Conservation (phyloP, 2,329 filamentous ascomycete species). For the Penicillium sp. region DNA sequence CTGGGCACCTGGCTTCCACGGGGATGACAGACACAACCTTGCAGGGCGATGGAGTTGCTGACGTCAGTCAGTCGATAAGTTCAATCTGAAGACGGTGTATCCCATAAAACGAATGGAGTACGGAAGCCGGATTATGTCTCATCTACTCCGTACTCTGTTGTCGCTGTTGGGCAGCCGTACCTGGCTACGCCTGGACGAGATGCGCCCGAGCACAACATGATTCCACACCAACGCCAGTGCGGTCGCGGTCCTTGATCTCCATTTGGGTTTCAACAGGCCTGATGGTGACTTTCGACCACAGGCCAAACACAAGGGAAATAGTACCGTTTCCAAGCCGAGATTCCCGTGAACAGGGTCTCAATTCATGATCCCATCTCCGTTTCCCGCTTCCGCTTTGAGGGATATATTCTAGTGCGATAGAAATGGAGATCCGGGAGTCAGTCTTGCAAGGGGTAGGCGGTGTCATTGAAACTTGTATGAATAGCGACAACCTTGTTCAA, state of each 20-base stretch:
- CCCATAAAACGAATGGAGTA: background rate
- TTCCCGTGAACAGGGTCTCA: no score
- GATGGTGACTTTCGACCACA: no score
- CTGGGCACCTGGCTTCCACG: background rate
- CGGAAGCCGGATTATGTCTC: background rate
- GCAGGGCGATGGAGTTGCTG: background rate
- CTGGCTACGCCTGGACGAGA: background rate
- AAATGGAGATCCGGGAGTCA: background rate
- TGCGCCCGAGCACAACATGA: background rate
- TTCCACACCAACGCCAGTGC: background rate
- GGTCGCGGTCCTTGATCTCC: background rate
- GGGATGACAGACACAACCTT: background rate
- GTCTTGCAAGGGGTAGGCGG: conserved; percentile 6
- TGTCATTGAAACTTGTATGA: background rate
- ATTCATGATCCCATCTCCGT: no score
- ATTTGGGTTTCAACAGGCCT: background rate
- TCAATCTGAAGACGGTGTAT: background rate
- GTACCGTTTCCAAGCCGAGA: no score
- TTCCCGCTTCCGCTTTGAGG: no score
- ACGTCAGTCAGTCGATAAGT: conserved; percentile 3
- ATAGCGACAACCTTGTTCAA: background rate
- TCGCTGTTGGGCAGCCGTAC: background rate
- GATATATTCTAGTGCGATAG: no score
- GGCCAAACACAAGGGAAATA: no score
- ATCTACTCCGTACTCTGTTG: background rate